Conservation (phyloP, 2,329 filamentous ascomycete species). For the Teratosphaeria zuluensis region DNA sequence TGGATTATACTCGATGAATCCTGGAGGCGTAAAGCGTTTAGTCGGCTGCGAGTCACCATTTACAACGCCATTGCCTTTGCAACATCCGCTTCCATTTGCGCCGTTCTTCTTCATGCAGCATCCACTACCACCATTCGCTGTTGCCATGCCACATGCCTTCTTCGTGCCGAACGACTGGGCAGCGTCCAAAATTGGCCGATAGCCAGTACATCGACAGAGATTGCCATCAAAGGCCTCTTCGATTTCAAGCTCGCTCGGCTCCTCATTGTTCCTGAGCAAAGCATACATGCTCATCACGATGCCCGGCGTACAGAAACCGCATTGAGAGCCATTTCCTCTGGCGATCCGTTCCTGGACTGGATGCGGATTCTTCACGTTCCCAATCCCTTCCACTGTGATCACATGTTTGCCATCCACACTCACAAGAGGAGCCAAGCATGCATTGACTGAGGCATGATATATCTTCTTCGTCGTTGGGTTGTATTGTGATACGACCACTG, state of each 20-base stretch:
- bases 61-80: constrained; percentile 49
- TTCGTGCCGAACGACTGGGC: constrained; percentile 73
- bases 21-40: constrained; percentile 68
- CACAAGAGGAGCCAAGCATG: constrained; percentile 83
- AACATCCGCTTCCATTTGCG: constrained; percentile 59
- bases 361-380: constrained; percentile 76
- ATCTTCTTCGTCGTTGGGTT: constrained; percentile 88
- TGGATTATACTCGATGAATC: constrained; percentile 88
- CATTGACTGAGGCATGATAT: constrained; percentile 95
- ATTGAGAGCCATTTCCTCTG: constrained; percentile 85
- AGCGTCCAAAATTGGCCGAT: constrained; percentile 85
- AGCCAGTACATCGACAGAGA: constrained; percentile 89
- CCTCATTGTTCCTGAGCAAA: constrained; percentile 71
- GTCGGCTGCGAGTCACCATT: constrained; percentile 38
- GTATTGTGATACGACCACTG: constrained; percentile 84
- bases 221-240: constrained; percentile 98
- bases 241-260: constrained; percentile 69
- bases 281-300: constrained; percentile 98
- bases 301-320: constrained; percentile 89
- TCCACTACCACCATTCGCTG: constrained; percentile 49
- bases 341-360: constrained; percentile 86
- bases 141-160: constrained; percentile 46
- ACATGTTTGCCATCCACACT: constrained; percentile 97
- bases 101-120: constrained; percentile 59
- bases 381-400: constrained; percentile 94